Base-by-base conservation (phyloP, 306 rosid genomes). In the Vigna trinervia region DNA sequence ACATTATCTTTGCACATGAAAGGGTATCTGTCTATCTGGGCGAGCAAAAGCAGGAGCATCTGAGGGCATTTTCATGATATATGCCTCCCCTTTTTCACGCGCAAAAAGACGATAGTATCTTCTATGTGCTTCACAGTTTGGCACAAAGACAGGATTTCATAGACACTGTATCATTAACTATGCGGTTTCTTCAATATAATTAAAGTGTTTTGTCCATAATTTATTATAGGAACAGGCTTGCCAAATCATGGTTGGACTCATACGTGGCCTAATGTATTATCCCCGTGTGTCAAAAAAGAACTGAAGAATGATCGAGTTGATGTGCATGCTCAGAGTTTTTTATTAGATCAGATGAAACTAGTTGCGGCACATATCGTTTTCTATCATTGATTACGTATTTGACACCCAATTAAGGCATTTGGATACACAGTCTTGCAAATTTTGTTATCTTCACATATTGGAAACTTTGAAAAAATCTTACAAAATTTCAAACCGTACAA, bases 21-120 rank as follows among this genome's bases (percentile, higher is more conserved):
- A 66, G 65, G 51, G 82, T 56, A 71, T 74, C 63, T 74, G 45
- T 45, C 74, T 57, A 59, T 45, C 80, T 58, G 78, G 72, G 72
- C 13, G 46, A 70, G 17, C 61, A 69, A 83, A 83, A 83, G 80
- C 19, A 66, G 77, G 43, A 73, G 61, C 73, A 67, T 50, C 74
- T 19, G 46, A 60, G 71, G 45, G 54, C 69, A 51, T 51, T 69
- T 79, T 23, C 64, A 69, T 30, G n/a, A 79, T 57, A 74, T 43
- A 75, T 75, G 87, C 76, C 66, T 36, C 70, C 36, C 43, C 46
- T 83, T 83, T 75, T 75, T 50, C 38, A 22, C 52, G 59, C 74
- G 68, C 28, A 7, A 69, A 83, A 69, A 74, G 54, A 38, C 48
- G 11, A 28, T 32, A 46, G 12, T 39, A 67, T 59, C 69, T 68